These are phyloP conservation scores for Diaporthe destruens DNA, from an alignment of 2,329 filamentous ascomycete genomes.

Conservation along the genomic window DNA sequence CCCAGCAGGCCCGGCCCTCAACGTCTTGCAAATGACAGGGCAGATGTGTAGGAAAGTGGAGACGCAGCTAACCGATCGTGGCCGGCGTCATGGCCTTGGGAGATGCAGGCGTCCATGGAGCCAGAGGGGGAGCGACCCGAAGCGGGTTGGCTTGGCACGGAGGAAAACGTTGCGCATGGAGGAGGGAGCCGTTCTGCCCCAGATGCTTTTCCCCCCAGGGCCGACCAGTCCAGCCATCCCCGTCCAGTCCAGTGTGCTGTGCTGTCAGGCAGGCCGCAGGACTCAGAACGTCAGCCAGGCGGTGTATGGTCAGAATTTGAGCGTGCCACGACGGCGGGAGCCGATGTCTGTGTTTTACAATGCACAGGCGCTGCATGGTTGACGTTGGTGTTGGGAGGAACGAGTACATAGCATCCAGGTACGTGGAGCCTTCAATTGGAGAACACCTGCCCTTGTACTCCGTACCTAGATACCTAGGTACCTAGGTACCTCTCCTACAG, in stretches of 20 bases:
- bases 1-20: not conserved
- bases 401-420: not conserved
- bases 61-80: constrained; percentile 36
- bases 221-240: not conserved
- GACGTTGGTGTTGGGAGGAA: not conserved
- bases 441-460: too few species aligned
- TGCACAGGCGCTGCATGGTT: constrained; percentile 3
- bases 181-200: constrained; percentile 19
- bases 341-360: constrained; percentile 19
- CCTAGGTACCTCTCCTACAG: not conserved
- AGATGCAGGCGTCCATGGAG: constrained; percentile 31
- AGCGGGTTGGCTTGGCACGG: constrained; percentile 35
- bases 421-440: not conserved
- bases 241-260: not conserved
- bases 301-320: constrained; percentile 1
- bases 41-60: constrained; percentile 8
- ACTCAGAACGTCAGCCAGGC: not conserved
- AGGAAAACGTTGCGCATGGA: constrained; percentile 28
- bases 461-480: not conserved
- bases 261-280: not conserved
- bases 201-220: constrained; percentile 7
- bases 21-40: constrained; percentile 12
- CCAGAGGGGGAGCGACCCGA: constrained; percentile 35
- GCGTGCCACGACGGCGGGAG: constrained; percentile 17
- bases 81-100: constrained; percentile 1